Percentiles rank a stretch among this genome's conserved stretches.
Evolutionary conservation across 345 rosid genomes (phyloP).

Genomic region (Salix koriyanagi): DNA sequence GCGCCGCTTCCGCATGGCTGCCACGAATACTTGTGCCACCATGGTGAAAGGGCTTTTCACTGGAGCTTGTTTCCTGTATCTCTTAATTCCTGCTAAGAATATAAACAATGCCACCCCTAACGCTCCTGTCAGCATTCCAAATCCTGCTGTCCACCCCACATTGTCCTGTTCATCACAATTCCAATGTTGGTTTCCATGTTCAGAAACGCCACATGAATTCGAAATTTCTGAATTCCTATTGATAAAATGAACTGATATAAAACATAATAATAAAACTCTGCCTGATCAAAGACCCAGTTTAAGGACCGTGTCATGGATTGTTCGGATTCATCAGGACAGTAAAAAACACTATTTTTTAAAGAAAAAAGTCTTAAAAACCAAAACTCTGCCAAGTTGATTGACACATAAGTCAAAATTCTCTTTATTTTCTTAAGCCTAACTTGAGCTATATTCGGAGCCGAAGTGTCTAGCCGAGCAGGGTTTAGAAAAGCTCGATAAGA

Average conservation of each 20-base stretch:
- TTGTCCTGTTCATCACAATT: constrained; percentile 42
- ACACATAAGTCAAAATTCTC: too few relatives aligned
- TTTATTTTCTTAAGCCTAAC: too few relatives aligned
- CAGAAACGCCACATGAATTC: neutral
- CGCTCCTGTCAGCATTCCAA: constrained; percentile 48
- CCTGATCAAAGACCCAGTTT: accelerated
- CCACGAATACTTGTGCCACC: constrained; percentile 70
- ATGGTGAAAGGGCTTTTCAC: constrained; percentile 64
- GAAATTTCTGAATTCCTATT: neutral
- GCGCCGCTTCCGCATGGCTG: constrained; percentile 59
- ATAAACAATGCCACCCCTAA: constrained; percentile 38
- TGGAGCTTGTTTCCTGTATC: constrained; percentile 51
- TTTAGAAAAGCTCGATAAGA: neutral
- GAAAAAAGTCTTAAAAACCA: too few relatives aligned
- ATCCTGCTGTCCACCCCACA: constrained; percentile 72
- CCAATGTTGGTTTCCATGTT: too few relatives aligned
- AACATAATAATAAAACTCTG: too few relatives aligned
- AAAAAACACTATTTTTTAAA: too few relatives aligned
- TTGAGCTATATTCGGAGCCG: too few relatives aligned
- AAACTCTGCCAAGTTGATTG: too few relatives aligned
- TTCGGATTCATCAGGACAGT: too few relatives aligned
- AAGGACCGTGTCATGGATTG: too few relatives aligned
- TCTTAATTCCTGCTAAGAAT: constrained; percentile 55
- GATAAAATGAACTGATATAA: neutral
- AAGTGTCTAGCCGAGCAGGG: too few relatives aligned